A percentile compares a stretch with the other conserved stretches of the same genome.
Evolutionary conservation across 257 asterid genomes (phyloP).

Genomic region (Schizonepeta tenuifolia): DNA sequence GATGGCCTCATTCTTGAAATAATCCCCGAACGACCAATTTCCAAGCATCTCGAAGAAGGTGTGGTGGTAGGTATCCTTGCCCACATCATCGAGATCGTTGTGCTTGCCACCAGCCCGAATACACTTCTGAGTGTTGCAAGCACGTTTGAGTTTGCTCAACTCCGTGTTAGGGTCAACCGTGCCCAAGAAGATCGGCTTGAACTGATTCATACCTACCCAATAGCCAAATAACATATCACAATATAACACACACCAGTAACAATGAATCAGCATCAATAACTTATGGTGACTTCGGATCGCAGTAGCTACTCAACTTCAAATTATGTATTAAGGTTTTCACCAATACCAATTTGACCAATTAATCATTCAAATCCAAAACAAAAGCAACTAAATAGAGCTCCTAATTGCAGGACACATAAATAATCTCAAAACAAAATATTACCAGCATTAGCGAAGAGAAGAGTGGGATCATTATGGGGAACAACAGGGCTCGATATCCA

Average conservation of each 20-base stretch:
- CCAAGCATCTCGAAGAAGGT: conserved; percentile 99
- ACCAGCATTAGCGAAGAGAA: conserved; percentile 94
- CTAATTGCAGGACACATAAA: not conserved
- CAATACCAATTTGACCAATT: not conserved
- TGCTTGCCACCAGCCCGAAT: conserved; percentile 99
- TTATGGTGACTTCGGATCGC: not conserved
- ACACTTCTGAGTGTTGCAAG: conserved; percentile 97
- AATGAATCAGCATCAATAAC: conserved; percentile 1
- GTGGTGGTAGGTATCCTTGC: conserved; percentile 98
- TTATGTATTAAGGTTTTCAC: not conserved
- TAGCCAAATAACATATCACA: conserved; percentile 15
- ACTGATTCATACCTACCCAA: conserved; percentile 92
- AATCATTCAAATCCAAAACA: conserved; percentile 7
- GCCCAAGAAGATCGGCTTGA: conserved; percentile 94
- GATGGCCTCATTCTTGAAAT: conserved; percentile 88
- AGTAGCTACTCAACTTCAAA: not conserved
- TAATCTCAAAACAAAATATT: not conserved
- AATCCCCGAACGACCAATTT: conserved; percentile 97
- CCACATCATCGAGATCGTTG: conserved; percentile 96
- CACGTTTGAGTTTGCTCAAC: conserved; percentile 85
- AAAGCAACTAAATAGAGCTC: not conserved
- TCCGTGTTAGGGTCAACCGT: conserved; percentile 86
- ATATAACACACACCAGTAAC: conserved; percentile 16
- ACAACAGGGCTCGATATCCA: conserved; percentile 93
- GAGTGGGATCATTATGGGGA: conserved; percentile 94